These are phyloP conservation scores for Botrytis cinerea DNA, from an alignment of 2,329 filamentous ascomycete species.

Conservation along the genomic window DNA sequence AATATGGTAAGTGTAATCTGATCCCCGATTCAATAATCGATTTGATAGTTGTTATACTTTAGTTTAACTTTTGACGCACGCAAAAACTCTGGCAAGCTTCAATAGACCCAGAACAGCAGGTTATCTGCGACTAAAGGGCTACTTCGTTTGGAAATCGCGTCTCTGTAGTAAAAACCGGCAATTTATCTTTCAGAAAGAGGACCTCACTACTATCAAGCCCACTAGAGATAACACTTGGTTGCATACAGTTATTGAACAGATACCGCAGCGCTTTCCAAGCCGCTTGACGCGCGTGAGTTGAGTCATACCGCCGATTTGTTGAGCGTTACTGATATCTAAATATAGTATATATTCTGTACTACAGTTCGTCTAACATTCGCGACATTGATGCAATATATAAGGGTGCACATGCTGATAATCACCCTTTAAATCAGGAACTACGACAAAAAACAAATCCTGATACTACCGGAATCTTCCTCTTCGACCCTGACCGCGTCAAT, in stretches of 20 bases:
- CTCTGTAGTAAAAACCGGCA: slow-evolving; percentile 28
- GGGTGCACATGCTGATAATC: neutral
- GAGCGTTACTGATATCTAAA: neutral
- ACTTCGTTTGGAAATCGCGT: slow-evolving; percentile 35
- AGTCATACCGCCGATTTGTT: neutral
- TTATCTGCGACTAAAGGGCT: slow-evolving; percentile 40
- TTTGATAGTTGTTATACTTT: neutral
- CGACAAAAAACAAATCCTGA: slow-evolving; percentile 21
- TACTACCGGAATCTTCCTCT: slow-evolving; percentile 22
- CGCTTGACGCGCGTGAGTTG: slow-evolving; percentile 28
- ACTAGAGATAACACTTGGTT: slow-evolving; percentile 46
- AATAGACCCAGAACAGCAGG: slow-evolving; percentile 40
- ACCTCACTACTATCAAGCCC: slow-evolving; percentile 44
- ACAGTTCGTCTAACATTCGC: neutral
- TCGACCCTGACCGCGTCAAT: slow-evolving; percentile 23
- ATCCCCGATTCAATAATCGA: neutral
- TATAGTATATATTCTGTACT: slow-evolving; percentile 7
- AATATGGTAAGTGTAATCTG: slow-evolving; percentile 27
- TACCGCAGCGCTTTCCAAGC: slow-evolving; percentile 29
- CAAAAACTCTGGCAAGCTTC: slow-evolving; percentile 36
- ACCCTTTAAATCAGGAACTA: slow-evolving; percentile 6
- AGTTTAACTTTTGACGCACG: slow-evolving; percentile 30
- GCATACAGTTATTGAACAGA: slow-evolving; percentile 41
- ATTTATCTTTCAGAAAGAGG: slow-evolving; percentile 44
- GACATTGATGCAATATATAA: neutral